Conservation (phyloP, 768 basidiomycete genomes). For the Melanogaster broomeanus region DNA sequence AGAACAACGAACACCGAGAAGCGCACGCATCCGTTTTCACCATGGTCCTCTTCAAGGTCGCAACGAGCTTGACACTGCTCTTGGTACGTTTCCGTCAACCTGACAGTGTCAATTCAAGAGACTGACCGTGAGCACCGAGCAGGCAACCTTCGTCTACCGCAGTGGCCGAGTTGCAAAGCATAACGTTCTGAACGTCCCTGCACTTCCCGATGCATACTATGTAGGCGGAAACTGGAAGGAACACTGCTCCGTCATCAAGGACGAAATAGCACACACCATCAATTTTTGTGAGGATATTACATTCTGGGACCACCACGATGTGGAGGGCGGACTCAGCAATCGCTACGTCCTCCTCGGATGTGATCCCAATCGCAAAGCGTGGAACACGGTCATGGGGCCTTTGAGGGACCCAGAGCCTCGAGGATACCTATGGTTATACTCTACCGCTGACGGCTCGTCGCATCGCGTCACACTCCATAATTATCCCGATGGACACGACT, state of each 20-base stretch:
- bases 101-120: not conserved
- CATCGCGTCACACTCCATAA: conserved; percentile 46
- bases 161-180: conserved; percentile 44
- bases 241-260: conserved; percentile 45
- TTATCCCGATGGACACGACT: conserved; percentile 60
- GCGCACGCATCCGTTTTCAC: not conserved
- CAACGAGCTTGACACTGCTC: conserved; percentile 6
- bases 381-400: conserved; percentile 83
- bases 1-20: too few relatives aligned
- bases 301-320: conserved; percentile 62
- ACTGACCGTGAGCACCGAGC: not conserved
- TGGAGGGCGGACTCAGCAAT: conserved; percentile 37
- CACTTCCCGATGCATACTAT: conserved; percentile 53
- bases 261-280: conserved; percentile 33
- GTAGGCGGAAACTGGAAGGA: conserved; percentile 47
- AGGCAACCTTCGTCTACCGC: conserved; percentile 50
- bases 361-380: conserved; percentile 49
- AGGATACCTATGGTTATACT: conserved; percentile 65
- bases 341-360: conserved; percentile 47
- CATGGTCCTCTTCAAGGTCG: conserved; percentile 17
- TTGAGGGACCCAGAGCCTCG: conserved; percentile 54
- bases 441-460: conserved; percentile 25
- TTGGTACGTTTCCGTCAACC: conserved; percentile 5
- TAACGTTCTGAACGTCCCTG: conserved; percentile 41
- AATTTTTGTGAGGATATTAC: conserved; percentile 63